phyloP scores from a whole-genome alignment of 1,139 yeast species.

The Yamadazyma conglobata region DNA sequence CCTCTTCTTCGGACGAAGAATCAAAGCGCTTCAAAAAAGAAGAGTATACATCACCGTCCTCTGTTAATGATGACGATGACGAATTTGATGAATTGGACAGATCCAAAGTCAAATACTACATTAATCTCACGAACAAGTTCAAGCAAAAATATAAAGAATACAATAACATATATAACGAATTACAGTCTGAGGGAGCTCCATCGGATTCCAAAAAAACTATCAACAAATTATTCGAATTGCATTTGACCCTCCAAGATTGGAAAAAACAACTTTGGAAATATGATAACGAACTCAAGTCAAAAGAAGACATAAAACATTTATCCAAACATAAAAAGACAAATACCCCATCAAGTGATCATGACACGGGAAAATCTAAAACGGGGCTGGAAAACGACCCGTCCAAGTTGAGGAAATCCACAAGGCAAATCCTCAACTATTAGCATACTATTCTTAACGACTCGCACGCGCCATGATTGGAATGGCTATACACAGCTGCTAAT shows the following conservation, averaged over 20 bases:
- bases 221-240: conserved; percentile 31
- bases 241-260: conserved; percentile 33
- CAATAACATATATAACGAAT: conserved; percentile 26
- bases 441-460: too few relatives aligned
- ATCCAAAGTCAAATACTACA: conserved; percentile 20
- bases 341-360: too few relatives aligned
- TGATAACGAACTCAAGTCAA: conserved; percentile 31
- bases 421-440: conserved; percentile 10
- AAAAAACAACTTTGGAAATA: conserved; percentile 34
- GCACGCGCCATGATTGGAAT: too few relatives aligned
- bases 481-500: too few relatives aligned
- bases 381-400: too few relatives aligned
- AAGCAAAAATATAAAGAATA: conserved; percentile 38
- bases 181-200: conserved; percentile 14
- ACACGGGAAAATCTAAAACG: too few relatives aligned
- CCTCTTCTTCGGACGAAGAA: conserved; percentile 18
- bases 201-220: conserved; percentile 20
- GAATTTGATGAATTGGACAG: conserved; percentile 11
- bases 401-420: too few relatives aligned
- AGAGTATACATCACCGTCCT: conserved; percentile 29
- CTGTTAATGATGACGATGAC: conserved; percentile 24
- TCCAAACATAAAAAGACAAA: conserved; percentile 30
- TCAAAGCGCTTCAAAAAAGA: conserved; percentile 14
- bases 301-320: conserved; percentile 31
- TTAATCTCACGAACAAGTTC: conserved; percentile 35